phyloP scores from a whole-genome alignment of 2,329 filamentous ascomycete species.

The Calonectria crousiana region DNA sequence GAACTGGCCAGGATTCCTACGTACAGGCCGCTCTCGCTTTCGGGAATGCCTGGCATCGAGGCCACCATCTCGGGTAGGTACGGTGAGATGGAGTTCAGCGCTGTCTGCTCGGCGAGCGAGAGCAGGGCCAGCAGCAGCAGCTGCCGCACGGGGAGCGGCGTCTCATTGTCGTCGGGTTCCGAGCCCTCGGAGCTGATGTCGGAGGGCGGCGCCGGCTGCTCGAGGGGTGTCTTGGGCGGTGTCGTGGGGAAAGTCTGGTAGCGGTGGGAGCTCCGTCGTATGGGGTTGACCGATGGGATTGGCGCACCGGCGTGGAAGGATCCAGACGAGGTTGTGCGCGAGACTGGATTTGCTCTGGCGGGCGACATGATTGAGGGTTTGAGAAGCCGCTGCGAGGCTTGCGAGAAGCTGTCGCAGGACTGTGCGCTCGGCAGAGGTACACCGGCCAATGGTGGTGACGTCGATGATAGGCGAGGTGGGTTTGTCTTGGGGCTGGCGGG shows the following conservation, averaged over 20 bases:
- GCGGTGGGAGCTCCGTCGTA: slow-evolving; percentile 64
- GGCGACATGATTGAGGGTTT: slow-evolving; percentile 34
- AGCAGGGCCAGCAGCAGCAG: slow-evolving; percentile 88
- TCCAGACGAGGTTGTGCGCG: slow-evolving; percentile 52
- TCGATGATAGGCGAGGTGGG: neutral
- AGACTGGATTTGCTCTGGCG: slow-evolving; percentile 23
- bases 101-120: slow-evolving; percentile 93
- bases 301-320: slow-evolving; percentile 67
- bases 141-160: slow-evolving; percentile 85
- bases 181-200: slow-evolving; percentile 43
- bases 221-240: slow-evolving; percentile 75
- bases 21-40: slow-evolving; percentile 82
- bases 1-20: slow-evolving; percentile 91
- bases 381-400: neutral
- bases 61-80: slow-evolving; percentile 95
- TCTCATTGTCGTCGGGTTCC: slow-evolving; percentile 63
- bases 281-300: slow-evolving; percentile 53
- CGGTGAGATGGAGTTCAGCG: slow-evolving; percentile 94
- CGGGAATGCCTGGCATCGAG: slow-evolving; percentile 83
- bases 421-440: neutral
- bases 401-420: neutral
- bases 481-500: neutral
- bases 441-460: neutral
- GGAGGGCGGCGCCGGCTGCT: slow-evolving; percentile 52
- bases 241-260: slow-evolving; percentile 87